Base-by-base conservation (phyloP, 2,329 filamentous ascomycete species). In the Talaromyces marneffei region DNA sequence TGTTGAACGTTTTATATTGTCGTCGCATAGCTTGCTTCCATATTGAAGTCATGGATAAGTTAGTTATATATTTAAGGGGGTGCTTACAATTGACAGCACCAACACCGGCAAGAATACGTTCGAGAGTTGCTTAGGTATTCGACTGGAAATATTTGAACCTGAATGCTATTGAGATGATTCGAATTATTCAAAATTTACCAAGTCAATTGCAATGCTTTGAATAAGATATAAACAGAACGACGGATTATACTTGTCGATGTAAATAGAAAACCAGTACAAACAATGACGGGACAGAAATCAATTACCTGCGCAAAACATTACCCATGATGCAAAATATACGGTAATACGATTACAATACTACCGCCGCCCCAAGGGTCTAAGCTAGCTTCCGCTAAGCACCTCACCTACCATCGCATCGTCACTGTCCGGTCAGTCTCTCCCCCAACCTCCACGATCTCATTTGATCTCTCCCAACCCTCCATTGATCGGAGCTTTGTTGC, bases 401-500 rank as follows among this genome's bases (percentile, higher is more conserved):
- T 31, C 35, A 40, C 31, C 56, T 50, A 44, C 56, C 56, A 50
- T 48, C 56, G 20, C 56, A 50, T 48, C 56, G 20, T 59, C 56
- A 59, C 56, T 23, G 10, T 44, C 42, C 29, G 25, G 29, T 12
- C 46, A 29, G 25, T 31, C 46, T 50, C 46, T 37, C 50, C 33
- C 52, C 52, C 33, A 55, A 55, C 52, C 52, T 55, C 52, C 52
- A 40, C 31, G 20, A 39, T 55, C 52, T 40, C 52, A 25, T 55
- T 40, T 9, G 20, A 42, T 31, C 57, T 57, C 60, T 39, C 18
- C 44, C 48, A 35, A 18, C 39, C 23, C 44, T 48, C 37, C 33
- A 62, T 62, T 62, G 55, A 62, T 58, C 60, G 54, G 60, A 35
- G 60, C 60, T 59, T 59, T 27, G 56, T 31, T 55, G 60, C 60